Evolutionary conservation across 257 asterid genomes (phyloP).

Genomic region (Nemophila menziesii): DNA sequence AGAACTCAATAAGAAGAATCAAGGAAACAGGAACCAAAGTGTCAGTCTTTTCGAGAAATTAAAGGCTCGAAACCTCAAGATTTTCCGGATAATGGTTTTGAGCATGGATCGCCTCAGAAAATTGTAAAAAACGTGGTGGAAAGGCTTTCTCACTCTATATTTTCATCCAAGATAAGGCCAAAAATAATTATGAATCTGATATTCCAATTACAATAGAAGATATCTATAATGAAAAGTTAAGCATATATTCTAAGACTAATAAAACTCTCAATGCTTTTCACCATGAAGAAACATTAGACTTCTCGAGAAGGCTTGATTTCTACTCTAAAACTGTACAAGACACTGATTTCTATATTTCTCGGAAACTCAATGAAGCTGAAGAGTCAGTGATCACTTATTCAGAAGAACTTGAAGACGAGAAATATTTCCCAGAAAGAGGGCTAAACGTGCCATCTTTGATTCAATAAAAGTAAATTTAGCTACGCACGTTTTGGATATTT

Average conservation of each 20-base stretch:
- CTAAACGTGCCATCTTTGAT: constrained; percentile 43
- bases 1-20: constrained; percentile 35
- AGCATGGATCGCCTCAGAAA: constrained; percentile 64
- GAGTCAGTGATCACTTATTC: constrained; percentile 52
- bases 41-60: constrained; percentile 65
- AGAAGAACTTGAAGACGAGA: constrained; percentile 54
- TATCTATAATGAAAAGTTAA: constrained; percentile 44
- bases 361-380: constrained; percentile 62
- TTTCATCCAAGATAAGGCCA: constrained; percentile 32
- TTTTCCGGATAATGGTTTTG: constrained; percentile 36
- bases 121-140: constrained; percentile 83
- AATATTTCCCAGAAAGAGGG: constrained; percentile 41
- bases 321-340: constrained; percentile 26
- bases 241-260: constrained; percentile 30
- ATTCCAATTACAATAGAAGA: constrained; percentile 92
- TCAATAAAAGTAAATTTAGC: constrained; percentile 69
- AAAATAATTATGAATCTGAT: constrained; percentile 41
- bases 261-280: constrained; percentile 32
- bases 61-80: constrained; percentile 35
- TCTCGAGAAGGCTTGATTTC: constrained; percentile 28
- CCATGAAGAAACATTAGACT: constrained; percentile 29
- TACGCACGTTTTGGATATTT: constrained; percentile 41
- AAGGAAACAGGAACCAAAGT: constrained; percentile 59
- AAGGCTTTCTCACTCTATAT: constrained; percentile 78
- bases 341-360: constrained; percentile 38